These are phyloP conservation scores for Conticribra weissflogii DNA, from an alignment of 108 stramenopile genomes.

Conservation along the genomic window DNA sequence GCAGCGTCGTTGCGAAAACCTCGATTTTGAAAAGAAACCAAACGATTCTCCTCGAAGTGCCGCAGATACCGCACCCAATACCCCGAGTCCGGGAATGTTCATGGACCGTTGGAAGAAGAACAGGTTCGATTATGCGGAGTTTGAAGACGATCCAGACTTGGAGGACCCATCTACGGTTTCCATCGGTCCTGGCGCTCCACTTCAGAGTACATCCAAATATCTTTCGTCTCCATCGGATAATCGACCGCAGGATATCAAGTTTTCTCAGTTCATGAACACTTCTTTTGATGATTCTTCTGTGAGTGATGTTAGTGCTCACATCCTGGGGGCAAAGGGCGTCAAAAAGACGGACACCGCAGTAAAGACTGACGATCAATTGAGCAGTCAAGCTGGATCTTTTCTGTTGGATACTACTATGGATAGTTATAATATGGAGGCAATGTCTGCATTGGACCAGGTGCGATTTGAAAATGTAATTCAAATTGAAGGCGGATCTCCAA, in stretches of 20 bases:
- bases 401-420: constrained; percentile 38
- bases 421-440: constrained; percentile 40
- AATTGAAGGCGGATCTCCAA: constrained; percentile 8
- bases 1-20: constrained; percentile 9
- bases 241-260: constrained; percentile 29
- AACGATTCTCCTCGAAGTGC: constrained; percentile 8
- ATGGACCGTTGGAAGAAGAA: constrained; percentile 32
- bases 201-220: background rate
- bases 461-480: constrained; percentile 39
- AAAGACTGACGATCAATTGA: background rate
- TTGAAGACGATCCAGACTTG: constrained; percentile 22
- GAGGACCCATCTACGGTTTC: constrained; percentile 6
- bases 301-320: constrained; percentile 46
- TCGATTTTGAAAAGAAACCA: constrained; percentile 8
- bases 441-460: constrained; percentile 31
- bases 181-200: background rate
- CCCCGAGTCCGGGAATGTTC: constrained; percentile 35
- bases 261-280: constrained; percentile 14
- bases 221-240: background rate
- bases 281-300: constrained; percentile 43
- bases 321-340: constrained; percentile 23
- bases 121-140: constrained; percentile 45
- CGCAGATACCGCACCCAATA: constrained; percentile 15
- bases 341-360: background rate
- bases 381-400: constrained; percentile 15